Conservation (phyloP, 2,329 filamentous ascomycete genomes). For the Aspergillus jensenii region DNA sequence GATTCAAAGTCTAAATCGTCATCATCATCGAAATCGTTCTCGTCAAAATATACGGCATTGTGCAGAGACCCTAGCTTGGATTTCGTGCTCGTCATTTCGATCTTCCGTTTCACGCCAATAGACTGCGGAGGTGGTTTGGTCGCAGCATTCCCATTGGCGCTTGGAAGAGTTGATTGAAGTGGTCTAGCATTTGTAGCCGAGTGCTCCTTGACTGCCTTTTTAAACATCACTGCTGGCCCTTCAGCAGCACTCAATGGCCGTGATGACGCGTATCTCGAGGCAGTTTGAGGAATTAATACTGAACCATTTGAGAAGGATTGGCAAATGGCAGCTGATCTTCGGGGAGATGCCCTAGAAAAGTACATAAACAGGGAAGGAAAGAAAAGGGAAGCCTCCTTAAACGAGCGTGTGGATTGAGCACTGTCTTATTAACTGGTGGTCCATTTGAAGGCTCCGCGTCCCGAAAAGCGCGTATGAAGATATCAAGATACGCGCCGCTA, state of each 20-base stretch:
- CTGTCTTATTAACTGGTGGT: neutral
- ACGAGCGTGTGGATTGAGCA: neutral
- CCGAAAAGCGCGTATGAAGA: constrained; percentile 3
- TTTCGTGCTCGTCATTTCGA: constrained; percentile 32
- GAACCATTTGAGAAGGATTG: constrained; percentile 22
- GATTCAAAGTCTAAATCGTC: constrained; percentile 62
- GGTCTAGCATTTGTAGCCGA: constrained; percentile 31
- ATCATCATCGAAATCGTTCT: constrained; percentile 87
- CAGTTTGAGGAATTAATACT: constrained; percentile 18
- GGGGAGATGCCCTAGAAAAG: constrained; percentile 18
- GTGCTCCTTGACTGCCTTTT: constrained; percentile 42
- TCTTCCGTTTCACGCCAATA: constrained; percentile 39
- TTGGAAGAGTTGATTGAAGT: constrained; percentile 32
- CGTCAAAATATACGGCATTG: constrained; percentile 62
- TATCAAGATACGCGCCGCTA: constrained; percentile 12
- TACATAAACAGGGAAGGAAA: constrained; percentile 27
- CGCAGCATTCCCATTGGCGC: constrained; percentile 24
- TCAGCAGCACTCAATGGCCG: constrained; percentile 17
- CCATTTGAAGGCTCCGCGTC: neutral
- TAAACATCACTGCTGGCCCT: constrained; percentile 36
- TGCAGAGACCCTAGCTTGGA: constrained; percentile 45
- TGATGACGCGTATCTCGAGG: constrained; percentile 27
- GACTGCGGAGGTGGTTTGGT: constrained; percentile 26
- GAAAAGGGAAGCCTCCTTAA: neutral
- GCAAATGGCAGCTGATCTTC: constrained; percentile 22